Base-by-base conservation (phyloP, 345 rosid genomes). In the Ceriops decandra region DNA sequence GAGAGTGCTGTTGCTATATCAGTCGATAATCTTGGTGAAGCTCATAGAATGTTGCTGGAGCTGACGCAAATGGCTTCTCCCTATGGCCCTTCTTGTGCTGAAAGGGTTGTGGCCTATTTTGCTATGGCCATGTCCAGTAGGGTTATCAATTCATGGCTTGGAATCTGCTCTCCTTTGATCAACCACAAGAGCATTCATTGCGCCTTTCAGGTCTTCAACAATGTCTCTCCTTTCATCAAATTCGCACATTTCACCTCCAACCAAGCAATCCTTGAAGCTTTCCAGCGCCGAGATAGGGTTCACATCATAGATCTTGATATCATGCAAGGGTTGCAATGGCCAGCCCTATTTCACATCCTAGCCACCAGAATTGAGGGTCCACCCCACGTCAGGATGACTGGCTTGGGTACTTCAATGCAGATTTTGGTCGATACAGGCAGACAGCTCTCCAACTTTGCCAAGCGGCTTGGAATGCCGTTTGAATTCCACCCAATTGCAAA, bases 291-390 rank as follows among this genome's bases (percentile, higher is more conserved):
- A 4, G 82, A 83, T 3, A 72, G 72, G 63, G 90, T 88, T 57
- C 93, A 88, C 69, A 86, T 88, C 53, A 62, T 88, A 2, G 93
- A 88, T 73, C 83, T 88, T 1, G 90, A 88, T 60, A 82, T 88
- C 70, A 86, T 86, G 90, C 90, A 86, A 69, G 93, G 93, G 16
- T 62, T 88, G 54, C 93, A 86, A 74, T 88, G 93, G 93, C 93
- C 93, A 7, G 89, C 89, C 6, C 64, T 88, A 6, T 86, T 88
- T 63, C 93, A 88, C 76, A 88, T 88, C 81, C 77, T 88, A 0
- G 85, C 87, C 22, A 83, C 87, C 6, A 78, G 93, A 26, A 72
- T 66, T 0, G 90, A 84, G 68, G 93, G 93, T 21, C 84, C 90
- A 0, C 93, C 89, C 0, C 82, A 74, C 16, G 68, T 88, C 5